Percentiles rank a stretch among this genome's conserved stretches.
Evolutionary conservation across 2,329 filamentous ascomycete species (phyloP).

Genomic region (Penicillium thymicola): DNA sequence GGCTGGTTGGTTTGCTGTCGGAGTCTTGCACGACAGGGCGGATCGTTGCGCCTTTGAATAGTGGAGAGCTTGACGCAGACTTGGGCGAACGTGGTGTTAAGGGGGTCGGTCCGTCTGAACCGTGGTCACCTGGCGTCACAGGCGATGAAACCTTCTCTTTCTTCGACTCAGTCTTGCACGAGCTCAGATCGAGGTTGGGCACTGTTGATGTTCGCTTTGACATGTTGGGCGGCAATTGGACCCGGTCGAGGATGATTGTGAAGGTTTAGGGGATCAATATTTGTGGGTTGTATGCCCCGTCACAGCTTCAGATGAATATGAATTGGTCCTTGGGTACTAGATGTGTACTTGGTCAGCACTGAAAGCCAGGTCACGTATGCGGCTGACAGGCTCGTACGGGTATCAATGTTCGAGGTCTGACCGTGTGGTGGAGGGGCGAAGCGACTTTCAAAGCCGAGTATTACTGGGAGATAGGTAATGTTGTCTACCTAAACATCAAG

Average conservation of each 20-base stretch:
- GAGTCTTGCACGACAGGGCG: slow-evolving; percentile 41
- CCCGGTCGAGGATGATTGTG: not conserved
- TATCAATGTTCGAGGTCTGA: slow-evolving; percentile 4
- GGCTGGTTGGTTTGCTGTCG: slow-evolving; percentile 28
- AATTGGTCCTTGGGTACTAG: not conserved
- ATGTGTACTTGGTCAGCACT: not conserved
- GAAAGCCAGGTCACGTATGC: not conserved
- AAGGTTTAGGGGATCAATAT: not conserved
- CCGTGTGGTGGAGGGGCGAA: not conserved
- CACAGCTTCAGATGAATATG: not conserved
- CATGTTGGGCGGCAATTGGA: slow-evolving; percentile 28
- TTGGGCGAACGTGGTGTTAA: slow-evolving; percentile 40
- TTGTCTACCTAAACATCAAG: not conserved
- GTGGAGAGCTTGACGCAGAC: slow-evolving; percentile 37
- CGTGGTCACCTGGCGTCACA: slow-evolving; percentile 35
- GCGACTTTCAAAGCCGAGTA: not conserved
- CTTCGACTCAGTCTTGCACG: slow-evolving; percentile 30
- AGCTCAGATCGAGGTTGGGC: slow-evolving; percentile 39
- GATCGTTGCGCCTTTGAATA: slow-evolving; percentile 40
- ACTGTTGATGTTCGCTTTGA: slow-evolving; percentile 36
- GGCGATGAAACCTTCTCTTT: slow-evolving; percentile 31
- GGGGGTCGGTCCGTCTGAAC: slow-evolving; percentile 35
- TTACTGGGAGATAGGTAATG: not conserved
- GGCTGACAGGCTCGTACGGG: slow-evolving; percentile 2
- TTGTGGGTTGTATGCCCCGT: not conserved